phyloP scores from a whole-genome alignment of 169 alveolate genomes.

The Plasmodium knowlesi region DNA sequence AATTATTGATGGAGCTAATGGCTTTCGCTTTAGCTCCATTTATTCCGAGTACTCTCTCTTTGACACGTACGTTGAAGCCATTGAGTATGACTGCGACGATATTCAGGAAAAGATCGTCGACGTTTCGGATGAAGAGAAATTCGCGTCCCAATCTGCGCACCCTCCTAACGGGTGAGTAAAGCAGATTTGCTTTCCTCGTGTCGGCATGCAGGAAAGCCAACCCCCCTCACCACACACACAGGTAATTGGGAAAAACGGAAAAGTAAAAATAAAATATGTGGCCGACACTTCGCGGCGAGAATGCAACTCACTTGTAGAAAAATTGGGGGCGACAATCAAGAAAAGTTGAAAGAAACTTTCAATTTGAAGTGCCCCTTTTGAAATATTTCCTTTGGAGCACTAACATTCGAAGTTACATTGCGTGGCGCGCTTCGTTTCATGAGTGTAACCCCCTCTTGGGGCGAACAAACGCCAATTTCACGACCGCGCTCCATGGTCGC shows the following conservation, averaged over 20 bases:
- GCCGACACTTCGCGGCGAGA: not conserved
- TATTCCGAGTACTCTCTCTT: slow-evolving; percentile 54
- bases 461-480: not conserved
- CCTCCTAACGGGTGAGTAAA: not conserved
- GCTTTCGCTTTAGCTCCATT: slow-evolving; percentile 81
- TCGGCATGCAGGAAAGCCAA: not conserved
- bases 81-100: slow-evolving; percentile 79
- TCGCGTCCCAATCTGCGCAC: not conserved
- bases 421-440: not conserved
- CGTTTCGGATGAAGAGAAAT: slow-evolving; percentile 76
- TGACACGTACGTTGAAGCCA: slow-evolving; percentile 76
- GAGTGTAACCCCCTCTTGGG: not conserved
- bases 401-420: not conserved
- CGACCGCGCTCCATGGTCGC: not conserved
- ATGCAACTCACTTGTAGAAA: not conserved
- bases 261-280: not conserved
- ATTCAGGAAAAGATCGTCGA: slow-evolving; percentile 74
- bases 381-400: not conserved
- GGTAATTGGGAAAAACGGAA: not conserved
- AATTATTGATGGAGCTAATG: slow-evolving; percentile 88
- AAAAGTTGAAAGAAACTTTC: not conserved
- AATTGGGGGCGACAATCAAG: not conserved
- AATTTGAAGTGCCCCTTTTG: not conserved
- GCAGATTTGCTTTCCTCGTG: not conserved
- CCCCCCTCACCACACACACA: no score